Conservation (phyloP, 495 filamentous ascomycete genomes). For the Collariella sp. region DNA sequence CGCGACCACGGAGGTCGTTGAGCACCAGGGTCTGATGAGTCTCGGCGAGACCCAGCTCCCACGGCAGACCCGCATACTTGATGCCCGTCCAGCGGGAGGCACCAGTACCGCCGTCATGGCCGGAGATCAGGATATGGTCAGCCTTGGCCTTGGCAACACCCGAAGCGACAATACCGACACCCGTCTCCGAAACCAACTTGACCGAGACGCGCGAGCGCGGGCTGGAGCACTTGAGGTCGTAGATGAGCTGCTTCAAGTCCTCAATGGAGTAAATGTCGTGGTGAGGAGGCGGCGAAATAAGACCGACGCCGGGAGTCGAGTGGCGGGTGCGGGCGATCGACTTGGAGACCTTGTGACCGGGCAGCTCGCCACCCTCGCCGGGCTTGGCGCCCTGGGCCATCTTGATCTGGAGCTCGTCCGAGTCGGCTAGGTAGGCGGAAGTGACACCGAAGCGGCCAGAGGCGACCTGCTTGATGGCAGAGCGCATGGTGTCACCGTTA, state of each 20-base stretch:
- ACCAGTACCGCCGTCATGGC: conserved; percentile 96
- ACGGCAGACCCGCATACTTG: conserved; percentile 97
- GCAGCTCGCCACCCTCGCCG: conserved; percentile 95
- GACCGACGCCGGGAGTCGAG: conserved; percentile 95
- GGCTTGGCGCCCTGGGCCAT: conserved; percentile 99
- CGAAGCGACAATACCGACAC: conserved; percentile 96
- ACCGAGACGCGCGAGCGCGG: conserved; percentile 93
- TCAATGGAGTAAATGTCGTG: conserved; percentile 99
- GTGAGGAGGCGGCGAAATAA: conserved; percentile 97
- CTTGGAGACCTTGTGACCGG: conserved; percentile 95
- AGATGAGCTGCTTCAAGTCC: conserved; percentile 97
- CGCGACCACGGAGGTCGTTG: conserved; percentile 93
- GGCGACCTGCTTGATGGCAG: conserved; percentile 97
- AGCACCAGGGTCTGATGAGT: conserved; percentile 98
- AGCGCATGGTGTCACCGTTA: conserved; percentile 97
- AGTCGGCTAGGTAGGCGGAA: conserved; percentile 95
- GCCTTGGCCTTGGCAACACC: conserved; percentile 98
- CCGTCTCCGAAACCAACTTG: conserved; percentile 96
- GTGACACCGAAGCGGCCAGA: conserved; percentile 98
- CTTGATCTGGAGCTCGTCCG: conserved; percentile 98
- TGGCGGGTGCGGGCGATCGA: conserved; percentile 94
- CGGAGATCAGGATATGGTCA: conserved; percentile 96
- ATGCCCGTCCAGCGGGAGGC: conserved; percentile 99
- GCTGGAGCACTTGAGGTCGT: conserved; percentile 96
- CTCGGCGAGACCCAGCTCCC: conserved; percentile 96